phyloP scores from a whole-genome alignment of 1,284 basidiomycete genomes.

The Malassezia equina region DNA sequence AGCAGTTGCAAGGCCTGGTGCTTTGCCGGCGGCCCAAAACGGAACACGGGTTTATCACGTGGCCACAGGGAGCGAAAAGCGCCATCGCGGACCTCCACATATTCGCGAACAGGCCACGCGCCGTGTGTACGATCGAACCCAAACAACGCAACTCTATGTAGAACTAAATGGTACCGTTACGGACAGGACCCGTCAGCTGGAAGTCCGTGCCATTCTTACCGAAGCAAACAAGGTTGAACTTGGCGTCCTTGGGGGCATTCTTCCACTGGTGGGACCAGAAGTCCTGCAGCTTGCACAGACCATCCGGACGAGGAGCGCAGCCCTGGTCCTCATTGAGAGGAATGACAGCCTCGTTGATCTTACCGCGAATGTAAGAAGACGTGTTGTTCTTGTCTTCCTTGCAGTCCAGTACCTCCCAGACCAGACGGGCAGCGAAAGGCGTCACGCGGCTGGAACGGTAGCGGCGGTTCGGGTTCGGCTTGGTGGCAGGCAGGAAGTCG shows the following conservation, averaged over 20 bases:
- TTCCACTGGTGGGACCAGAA: conserved; percentile 55
- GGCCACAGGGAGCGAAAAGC: background rate
- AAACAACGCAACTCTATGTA: background rate
- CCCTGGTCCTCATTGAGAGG: conserved; percentile 66
- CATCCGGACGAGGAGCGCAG: conserved; percentile 56
- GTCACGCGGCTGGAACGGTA: conserved; percentile 31
- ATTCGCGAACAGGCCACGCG: background rate
- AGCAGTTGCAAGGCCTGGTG: background rate
- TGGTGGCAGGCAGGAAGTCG: conserved; percentile 24
- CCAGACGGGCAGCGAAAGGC: conserved; percentile 30
- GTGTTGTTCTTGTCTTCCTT: background rate
- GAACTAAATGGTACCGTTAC: conserved; percentile 11
- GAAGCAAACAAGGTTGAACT: conserved; percentile 38
- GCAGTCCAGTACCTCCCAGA: conserved; percentile 32
- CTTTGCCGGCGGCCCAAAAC: background rate
- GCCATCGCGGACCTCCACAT: background rate
- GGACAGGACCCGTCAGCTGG: conserved; percentile 5
- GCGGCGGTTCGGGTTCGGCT: conserved; percentile 23
- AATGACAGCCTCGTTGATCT: conserved; percentile 59
- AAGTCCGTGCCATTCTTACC: conserved; percentile 38
- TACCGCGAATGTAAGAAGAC: conserved; percentile 60
- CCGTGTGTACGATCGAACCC: no score
- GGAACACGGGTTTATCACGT: conserved; percentile 10
- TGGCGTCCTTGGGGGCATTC: conserved; percentile 29
- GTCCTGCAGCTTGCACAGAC: conserved; percentile 66